A percentile compares a stretch with the other conserved stretches of the same genome.
phyloP scores from a whole-genome alignment of 1,139 yeast species.

The Kurtzmaniella quercitrusa region DNA sequence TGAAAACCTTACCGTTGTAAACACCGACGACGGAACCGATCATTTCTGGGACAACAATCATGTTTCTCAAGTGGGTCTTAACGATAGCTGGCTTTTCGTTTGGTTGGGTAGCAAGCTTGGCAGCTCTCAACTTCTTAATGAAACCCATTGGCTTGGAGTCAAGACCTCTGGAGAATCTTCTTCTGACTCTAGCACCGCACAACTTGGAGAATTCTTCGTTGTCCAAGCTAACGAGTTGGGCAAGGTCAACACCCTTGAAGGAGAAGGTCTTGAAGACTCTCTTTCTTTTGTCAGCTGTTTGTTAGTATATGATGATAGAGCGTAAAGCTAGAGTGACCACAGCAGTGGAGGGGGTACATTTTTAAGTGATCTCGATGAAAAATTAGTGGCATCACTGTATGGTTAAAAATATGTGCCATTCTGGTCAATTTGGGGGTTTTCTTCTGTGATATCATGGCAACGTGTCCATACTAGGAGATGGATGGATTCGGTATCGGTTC shows the following conservation, averaged over 20 bases:
- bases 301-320: constrained; percentile 23
- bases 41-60: constrained; percentile 99
- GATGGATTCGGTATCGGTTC: too few relatives aligned
- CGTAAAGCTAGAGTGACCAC: not conserved
- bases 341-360: too few relatives aligned
- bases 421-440: too few relatives aligned
- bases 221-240: constrained; percentile 89
- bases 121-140: constrained; percentile 97
- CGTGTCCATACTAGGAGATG: too few relatives aligned
- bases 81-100: constrained; percentile 97
- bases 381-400: too few relatives aligned
- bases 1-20: constrained; percentile 99
- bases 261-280: constrained; percentile 95
- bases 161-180: constrained; percentile 98
- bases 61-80: constrained; percentile 99
- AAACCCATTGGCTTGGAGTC: constrained; percentile 95
- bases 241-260: constrained; percentile 98
- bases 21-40: constrained; percentile 98
- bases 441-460: too few relatives aligned
- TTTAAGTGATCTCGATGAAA: too few relatives aligned
- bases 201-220: constrained; percentile 96
- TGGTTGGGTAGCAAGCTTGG: constrained; percentile 87
- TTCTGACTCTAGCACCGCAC: constrained; percentile 98
- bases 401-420: too few relatives aligned
- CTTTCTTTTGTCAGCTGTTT: constrained; percentile 68